Evolutionary conservation across 106 monocot genomes (phyloP).

Genomic region (Vanilla planifolia): DNA sequence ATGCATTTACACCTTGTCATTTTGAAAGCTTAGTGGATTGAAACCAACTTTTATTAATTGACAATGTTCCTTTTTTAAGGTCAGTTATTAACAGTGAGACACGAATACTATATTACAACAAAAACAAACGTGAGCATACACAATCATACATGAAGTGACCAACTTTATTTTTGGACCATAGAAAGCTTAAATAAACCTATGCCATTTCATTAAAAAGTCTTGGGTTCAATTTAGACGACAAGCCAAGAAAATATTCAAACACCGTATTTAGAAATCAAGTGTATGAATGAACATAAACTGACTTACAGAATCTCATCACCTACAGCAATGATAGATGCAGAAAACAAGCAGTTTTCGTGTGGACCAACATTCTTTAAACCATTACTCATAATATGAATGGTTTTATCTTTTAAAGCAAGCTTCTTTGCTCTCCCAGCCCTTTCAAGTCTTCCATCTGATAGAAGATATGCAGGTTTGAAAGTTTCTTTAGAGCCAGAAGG

Average conservation of each 20-base stretch:
- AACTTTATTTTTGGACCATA: background rate
- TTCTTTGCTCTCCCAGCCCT: constrained; percentile 93
- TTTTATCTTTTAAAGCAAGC: constrained; percentile 21
- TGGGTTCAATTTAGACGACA: background rate
- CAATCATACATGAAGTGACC: background rate
- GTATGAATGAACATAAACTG: constrained; percentile 1
- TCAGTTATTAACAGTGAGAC: too few relatives aligned
- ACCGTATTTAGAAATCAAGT: background rate
- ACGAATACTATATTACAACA: too few relatives aligned
- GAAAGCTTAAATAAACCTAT: background rate
- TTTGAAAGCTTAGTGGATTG: too few relatives aligned
- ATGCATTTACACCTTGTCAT: too few relatives aligned
- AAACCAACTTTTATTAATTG: too few relatives aligned
- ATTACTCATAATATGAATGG: constrained; percentile 34
- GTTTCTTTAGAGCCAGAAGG: constrained; percentile 31
- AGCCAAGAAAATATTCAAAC: background rate
- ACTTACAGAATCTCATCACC: constrained; percentile 99
- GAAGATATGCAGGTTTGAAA: constrained; percentile 88
- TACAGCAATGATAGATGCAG: constrained; percentile 77
- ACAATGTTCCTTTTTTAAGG: too few relatives aligned
- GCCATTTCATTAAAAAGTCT: background rate
- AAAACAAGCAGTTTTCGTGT: constrained; percentile 24
- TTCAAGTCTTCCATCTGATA: constrained; percentile 89
- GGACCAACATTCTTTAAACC: constrained; percentile 28
- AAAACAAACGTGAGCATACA: too few relatives aligned